A percentile compares a stretch with the other conserved stretches of the same genome.
Evolutionary conservation across 2,329 filamentous ascomycete species (phyloP).

Genomic region (Cryphonectria carpinicola): DNA sequence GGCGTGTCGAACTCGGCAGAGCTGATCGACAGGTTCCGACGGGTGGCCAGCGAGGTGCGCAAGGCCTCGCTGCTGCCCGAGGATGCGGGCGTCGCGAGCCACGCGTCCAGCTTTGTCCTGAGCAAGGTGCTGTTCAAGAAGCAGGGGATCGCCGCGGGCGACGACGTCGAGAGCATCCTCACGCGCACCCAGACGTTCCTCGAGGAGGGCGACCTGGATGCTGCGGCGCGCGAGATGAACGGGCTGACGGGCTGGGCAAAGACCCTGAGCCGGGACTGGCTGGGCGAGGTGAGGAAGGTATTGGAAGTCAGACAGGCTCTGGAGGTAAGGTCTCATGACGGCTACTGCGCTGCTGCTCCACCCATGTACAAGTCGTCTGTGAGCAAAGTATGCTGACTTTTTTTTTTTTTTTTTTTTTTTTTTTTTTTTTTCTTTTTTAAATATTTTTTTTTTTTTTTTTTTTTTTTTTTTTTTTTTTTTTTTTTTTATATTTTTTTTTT

Average conservation of each 20-base stretch:
- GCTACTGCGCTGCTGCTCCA: not conserved
- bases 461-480: too few species aligned
- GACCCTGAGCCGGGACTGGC: conserved; percentile 91
- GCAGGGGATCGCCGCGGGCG: conserved; percentile 77
- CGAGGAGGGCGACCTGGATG: conserved; percentile 91
- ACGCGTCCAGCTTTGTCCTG: conserved; percentile 86
- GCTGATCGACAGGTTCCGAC: conserved; percentile 93
- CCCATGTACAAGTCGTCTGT: not conserved
- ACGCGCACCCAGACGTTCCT: conserved; percentile 86
- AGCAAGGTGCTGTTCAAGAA: conserved; percentile 98
- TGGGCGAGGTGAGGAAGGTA: conserved; percentile 86
- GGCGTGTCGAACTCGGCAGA: conserved; percentile 83
- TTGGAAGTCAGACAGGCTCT: conserved; percentile 95
- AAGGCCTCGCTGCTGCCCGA: conserved; percentile 93
- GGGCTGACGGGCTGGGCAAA: conserved; percentile 91
- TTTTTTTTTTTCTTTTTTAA: too few species aligned
- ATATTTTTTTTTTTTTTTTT: too few species aligned
- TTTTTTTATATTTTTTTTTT: too few species aligned
- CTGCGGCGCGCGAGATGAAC: conserved; percentile 94
- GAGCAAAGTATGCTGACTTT: conserved; percentile 33
- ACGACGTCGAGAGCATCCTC: conserved; percentile 93
- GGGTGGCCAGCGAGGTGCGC: conserved; percentile 87
- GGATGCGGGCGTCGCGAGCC: conserved; percentile 90
- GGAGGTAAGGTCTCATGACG: conserved; percentile 68
- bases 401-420: too few species aligned